A percentile compares a stretch with the other conserved stretches of the same genome.
phyloP scores from a whole-genome alignment of 164 flowering plant species.

The Taxillus chinensis region DNA sequence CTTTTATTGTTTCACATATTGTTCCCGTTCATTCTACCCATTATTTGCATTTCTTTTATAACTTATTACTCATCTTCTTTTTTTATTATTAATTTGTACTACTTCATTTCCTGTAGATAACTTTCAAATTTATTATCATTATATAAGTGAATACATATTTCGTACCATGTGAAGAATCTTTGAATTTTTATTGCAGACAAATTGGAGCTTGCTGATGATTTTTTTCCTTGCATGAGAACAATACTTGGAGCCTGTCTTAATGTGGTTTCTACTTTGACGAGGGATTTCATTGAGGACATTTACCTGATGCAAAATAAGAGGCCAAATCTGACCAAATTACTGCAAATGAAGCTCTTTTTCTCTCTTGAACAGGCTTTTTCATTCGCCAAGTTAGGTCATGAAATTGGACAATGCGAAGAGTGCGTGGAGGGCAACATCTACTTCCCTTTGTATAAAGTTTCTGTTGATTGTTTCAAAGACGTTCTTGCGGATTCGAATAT shows the following conservation, averaged over 20 bases:
- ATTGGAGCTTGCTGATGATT: conserved; percentile 24
- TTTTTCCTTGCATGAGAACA: conserved; percentile 18
- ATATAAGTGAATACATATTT: too few species aligned
- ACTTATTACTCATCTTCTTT: too few species aligned
- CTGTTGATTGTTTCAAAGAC: conserved; percentile 27
- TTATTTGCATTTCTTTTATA: too few species aligned
- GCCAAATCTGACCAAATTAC: conserved; percentile 26
- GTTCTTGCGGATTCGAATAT: conserved; percentile 38
- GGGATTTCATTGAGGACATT: conserved; percentile 42
- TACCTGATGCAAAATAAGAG: conserved; percentile 37
- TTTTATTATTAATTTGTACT: too few species aligned
- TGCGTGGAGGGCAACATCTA: conserved; percentile 12
- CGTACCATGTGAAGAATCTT: neutral
- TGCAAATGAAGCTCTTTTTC: conserved; percentile 57
- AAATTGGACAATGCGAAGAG: conserved; percentile 19
- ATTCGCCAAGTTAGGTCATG: conserved; percentile 44
- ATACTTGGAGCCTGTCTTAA: conserved; percentile 44
- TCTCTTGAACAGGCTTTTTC: conserved; percentile 47
- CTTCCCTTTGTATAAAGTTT: conserved; percentile 23
- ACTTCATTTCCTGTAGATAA: too few species aligned
- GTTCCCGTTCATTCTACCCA: too few species aligned
- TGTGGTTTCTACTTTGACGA: conserved; percentile 26
- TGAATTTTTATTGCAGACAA: conserved; percentile 35
- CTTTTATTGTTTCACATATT: too few species aligned
- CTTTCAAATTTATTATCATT: too few species aligned